These are phyloP conservation scores for Pyronema omphalodes DNA, from an alignment of 495 filamentous ascomycete species.

Conservation along the genomic window DNA sequence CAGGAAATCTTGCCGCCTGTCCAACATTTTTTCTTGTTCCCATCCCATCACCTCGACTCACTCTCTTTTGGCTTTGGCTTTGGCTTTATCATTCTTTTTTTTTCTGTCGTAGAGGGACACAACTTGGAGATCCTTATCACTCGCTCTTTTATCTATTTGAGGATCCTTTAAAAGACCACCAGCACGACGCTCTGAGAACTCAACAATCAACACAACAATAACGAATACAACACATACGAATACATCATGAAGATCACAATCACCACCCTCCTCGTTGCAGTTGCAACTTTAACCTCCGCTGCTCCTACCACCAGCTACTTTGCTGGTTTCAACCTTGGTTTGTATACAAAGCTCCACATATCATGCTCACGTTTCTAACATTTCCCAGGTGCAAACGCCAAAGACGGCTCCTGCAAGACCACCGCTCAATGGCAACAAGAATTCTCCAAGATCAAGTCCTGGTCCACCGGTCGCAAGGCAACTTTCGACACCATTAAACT, in stretches of 20 bases:
- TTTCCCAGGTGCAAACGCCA: conserved; percentile 19
- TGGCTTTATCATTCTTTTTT: too few relatives aligned
- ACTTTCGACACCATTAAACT: conserved; percentile 59
- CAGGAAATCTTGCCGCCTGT: too few relatives aligned
- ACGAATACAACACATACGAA: too few relatives aligned
- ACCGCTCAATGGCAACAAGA: conserved; percentile 50
- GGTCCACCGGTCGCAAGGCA: conserved; percentile 38
- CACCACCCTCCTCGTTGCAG: conserved; percentile 27
- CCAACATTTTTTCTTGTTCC: too few relatives aligned
- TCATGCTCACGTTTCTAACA: conserved; percentile 12
- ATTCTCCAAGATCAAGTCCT: conserved; percentile 54
- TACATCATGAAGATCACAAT: conserved; percentile 24
- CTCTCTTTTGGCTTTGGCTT: too few relatives aligned
- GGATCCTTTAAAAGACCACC: too few relatives aligned
- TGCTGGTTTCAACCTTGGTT: conserved; percentile 75
- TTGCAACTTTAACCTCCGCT: conserved; percentile 30
- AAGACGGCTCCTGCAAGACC: conserved; percentile 39
- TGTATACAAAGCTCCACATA: conserved; percentile 24
- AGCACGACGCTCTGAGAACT: too few relatives aligned
- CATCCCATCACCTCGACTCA: too few relatives aligned
- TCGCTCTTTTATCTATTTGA: too few relatives aligned
- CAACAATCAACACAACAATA: too few relatives aligned
- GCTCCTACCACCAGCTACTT: conserved; percentile 31
- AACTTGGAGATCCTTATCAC: too few relatives aligned
- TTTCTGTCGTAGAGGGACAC: too few relatives aligned